These are phyloP conservation scores for Saturnispora halmiae DNA, from an alignment of 805 yeast genomes.

Conservation along the genomic window DNA sequence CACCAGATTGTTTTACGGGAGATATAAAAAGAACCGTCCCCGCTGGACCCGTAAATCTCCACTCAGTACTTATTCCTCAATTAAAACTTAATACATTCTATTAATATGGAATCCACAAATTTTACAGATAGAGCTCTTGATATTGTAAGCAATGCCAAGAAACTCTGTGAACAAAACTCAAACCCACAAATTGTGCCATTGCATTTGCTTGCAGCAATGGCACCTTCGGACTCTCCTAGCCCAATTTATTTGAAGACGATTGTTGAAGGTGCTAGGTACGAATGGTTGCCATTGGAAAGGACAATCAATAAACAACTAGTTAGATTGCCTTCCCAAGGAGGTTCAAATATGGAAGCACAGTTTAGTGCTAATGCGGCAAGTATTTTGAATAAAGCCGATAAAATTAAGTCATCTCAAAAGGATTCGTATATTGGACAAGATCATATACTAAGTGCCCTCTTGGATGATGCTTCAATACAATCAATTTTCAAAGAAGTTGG, in stretches of 20 bases:
- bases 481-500: conserved; percentile 62
- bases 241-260: conserved; percentile 69
- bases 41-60: not conserved
- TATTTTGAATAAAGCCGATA: conserved; percentile 63
- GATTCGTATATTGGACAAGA: conserved; percentile 92
- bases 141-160: conserved; percentile 68
- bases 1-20: not conserved
- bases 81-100: too few species aligned
- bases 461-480: conserved; percentile 69
- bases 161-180: conserved; percentile 74
- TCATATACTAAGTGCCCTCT: conserved; percentile 75
- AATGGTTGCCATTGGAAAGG: conserved; percentile 73
- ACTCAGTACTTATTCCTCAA: too few species aligned
- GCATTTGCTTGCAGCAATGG: conserved; percentile 88
- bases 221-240: conserved; percentile 46
- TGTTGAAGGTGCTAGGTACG: conserved; percentile 78
- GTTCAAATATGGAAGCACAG: conserved; percentile 76
- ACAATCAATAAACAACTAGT: conserved; percentile 74
- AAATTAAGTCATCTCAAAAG: conserved; percentile 78
- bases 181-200: conserved; percentile 81
- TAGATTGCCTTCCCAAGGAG: conserved; percentile 77
- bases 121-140: conserved; percentile 90
- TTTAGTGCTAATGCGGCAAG: conserved; percentile 72
- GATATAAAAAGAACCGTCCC: not conserved
- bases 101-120: conserved; percentile 56